A percentile compares a stretch with the other conserved stretches of the same genome.
These are phyloP conservation scores for Elongisporangium anandrum DNA, from an alignment of 352 stramenopile genomes.

Conservation along the genomic window DNA sequence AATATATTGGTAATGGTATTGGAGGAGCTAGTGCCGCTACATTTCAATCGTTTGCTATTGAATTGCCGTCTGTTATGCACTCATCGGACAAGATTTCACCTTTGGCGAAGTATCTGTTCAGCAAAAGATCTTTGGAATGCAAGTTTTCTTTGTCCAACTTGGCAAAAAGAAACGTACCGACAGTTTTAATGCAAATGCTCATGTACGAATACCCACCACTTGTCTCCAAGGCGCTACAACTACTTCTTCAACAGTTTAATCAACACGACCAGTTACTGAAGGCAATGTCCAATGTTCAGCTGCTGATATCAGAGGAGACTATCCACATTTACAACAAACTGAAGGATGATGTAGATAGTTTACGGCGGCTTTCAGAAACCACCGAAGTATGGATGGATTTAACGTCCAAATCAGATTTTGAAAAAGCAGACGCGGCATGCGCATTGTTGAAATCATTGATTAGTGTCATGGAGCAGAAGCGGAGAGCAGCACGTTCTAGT, in stretches of 20 bases:
- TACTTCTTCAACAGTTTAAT: conserved; percentile 70
- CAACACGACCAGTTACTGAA: conserved; percentile 70
- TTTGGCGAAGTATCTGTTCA: conserved; percentile 42
- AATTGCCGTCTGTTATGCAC: conserved; percentile 11
- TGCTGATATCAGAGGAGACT: conserved; percentile 56
- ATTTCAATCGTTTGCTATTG: neutral
- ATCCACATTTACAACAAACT: conserved; percentile 64
- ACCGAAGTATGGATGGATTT: conserved; percentile 84
- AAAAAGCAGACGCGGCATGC: conserved; percentile 47
- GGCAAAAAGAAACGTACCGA: conserved; percentile 35
- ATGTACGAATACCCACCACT: conserved; percentile 78
- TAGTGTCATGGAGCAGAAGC: conserved; percentile 17
- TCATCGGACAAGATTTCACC: conserved; percentile 38
- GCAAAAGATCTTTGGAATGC: conserved; percentile 46
- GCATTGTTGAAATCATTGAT: conserved; percentile 37
- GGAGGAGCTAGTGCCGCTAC: neutral
- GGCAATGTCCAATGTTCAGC: conserved; percentile 51
- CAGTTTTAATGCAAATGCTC: conserved; percentile 70
- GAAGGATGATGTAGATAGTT: conserved; percentile 59
- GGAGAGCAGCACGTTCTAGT: neutral
- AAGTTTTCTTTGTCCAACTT: conserved; percentile 50
- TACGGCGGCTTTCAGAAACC: conserved; percentile 59
- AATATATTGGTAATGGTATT: neutral
- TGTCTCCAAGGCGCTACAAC: conserved; percentile 64
- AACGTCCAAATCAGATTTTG: conserved; percentile 65